These are phyloP conservation scores for Chrysopogon serrulatus DNA, from an alignment of 176 grass and related monocot genomes.

Conservation along the genomic window DNA sequence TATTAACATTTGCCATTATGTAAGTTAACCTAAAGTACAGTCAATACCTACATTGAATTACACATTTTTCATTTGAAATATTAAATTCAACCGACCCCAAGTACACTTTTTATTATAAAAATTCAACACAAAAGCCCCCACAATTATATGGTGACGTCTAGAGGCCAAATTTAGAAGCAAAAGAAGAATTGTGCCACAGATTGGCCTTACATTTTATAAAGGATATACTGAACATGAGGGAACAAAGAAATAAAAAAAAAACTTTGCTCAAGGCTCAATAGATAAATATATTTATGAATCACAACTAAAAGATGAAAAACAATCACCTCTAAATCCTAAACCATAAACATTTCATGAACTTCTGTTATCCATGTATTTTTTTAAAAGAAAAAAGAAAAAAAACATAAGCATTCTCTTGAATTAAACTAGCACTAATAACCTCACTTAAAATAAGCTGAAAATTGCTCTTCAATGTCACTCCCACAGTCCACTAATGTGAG, in stretches of 20 bases:
- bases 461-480: no score
- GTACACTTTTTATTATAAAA: no score
- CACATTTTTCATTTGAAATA: no score
- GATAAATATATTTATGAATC: background rate
- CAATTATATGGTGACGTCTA: no score
- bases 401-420: background rate
- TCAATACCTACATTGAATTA: no score
- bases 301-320: background rate
- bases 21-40: no score
- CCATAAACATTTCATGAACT: background rate
- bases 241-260: background rate
- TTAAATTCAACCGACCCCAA: no score
- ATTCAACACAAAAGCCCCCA: no score
- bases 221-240: background rate
- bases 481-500: no score
- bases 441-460: background rate
- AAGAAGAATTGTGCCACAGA: background rate
- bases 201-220: background rate
- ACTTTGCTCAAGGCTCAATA: background rate
- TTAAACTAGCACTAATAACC: background rate
- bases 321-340: background rate
- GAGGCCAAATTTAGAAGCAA: no score
- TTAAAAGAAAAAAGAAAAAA: no score
- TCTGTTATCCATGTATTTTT: background rate
- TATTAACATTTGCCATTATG: no score